A percentile compares a stretch with the other conserved stretches of the same genome.
phyloP scores from a whole-genome alignment of 2,329 filamentous ascomycete genomes.

The Trichoderma citrinoviride region DNA sequence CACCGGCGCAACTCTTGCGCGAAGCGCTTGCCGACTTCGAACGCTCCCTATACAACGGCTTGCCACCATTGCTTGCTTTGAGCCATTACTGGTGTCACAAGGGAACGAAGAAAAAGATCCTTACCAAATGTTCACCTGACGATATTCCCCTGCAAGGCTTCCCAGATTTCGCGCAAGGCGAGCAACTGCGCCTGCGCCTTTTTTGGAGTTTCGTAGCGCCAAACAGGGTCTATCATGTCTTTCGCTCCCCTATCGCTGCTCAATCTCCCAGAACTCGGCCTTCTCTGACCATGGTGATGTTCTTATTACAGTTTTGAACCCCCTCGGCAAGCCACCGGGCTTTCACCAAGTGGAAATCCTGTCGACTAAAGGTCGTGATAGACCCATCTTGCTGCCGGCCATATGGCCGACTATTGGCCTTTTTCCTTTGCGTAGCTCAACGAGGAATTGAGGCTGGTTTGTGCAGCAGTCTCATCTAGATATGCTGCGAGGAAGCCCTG shows the following conservation, averaged over 20 bases:
- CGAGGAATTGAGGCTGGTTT: neutral
- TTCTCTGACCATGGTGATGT: neutral
- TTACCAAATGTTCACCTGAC: constrained; percentile 2
- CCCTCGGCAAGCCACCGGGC: neutral
- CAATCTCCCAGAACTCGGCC: neutral
- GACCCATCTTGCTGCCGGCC: neutral
- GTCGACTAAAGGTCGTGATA: neutral
- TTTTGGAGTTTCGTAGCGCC: neutral
- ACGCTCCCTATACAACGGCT: too few relatives aligned
- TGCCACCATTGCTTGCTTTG: neutral
- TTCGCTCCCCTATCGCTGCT: neutral
- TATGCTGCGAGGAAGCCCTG: too few relatives aligned
- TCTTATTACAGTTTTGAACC: neutral
- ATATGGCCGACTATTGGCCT: neutral
- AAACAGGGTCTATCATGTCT: neutral
- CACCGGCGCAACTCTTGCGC: neutral
- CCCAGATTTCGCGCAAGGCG: neutral
- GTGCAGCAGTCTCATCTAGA: neutral
- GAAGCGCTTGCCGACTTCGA: neutral
- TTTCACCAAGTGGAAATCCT: neutral
- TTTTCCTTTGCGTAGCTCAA: neutral
- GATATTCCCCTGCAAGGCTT: neutral
- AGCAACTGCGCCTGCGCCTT: neutral
- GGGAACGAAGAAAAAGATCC: neutral
- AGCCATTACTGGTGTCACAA: neutral